Conservation (phyloP, 192 early-diverging fungal genomes). For the Glomus cerebriforme region DNA sequence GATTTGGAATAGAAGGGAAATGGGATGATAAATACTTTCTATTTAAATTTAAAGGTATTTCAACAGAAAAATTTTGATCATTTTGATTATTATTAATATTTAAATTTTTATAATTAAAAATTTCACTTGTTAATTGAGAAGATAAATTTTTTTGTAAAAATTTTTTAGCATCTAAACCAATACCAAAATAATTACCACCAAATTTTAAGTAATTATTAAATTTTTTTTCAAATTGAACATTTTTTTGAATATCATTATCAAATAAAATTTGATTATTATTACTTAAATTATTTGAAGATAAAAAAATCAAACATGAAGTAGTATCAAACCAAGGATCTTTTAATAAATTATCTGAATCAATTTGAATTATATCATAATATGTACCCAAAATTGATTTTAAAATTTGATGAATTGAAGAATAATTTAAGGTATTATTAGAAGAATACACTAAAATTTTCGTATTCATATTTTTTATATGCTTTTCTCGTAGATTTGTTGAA, state of each 20-base stretch:
- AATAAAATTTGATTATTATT: neutral
- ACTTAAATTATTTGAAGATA: constrained; percentile 69
- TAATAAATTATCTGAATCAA: constrained; percentile 69
- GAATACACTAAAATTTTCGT: neutral
- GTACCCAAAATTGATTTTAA: neutral
- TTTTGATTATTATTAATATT: constrained; percentile 58
- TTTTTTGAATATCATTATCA: constrained; percentile 68
- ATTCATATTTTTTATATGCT: neutral
- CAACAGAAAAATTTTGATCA: too few relatives aligned
- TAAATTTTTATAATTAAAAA: constrained; percentile 68
- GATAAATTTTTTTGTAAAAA: constrained; percentile 76
- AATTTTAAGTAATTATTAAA: constrained; percentile 66
- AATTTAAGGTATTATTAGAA: neutral
- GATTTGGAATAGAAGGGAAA: neutral
- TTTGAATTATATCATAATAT: constrained; percentile 86
- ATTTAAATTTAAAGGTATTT: constrained; percentile 7
- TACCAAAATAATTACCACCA: constrained; percentile 89
- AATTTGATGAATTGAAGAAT: neutral
- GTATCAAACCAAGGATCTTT: constrained; percentile 89
- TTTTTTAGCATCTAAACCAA: constrained; percentile 81
- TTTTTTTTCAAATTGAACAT: constrained; percentile 58
- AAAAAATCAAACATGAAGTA: constrained; percentile 83
- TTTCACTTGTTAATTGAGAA: constrained; percentile 79
- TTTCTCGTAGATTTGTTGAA: neutral
- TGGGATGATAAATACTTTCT: neutral